phyloP scores from a whole-genome alignment of 164 flowering plant genomes.

The Saururus chinensis region DNA sequence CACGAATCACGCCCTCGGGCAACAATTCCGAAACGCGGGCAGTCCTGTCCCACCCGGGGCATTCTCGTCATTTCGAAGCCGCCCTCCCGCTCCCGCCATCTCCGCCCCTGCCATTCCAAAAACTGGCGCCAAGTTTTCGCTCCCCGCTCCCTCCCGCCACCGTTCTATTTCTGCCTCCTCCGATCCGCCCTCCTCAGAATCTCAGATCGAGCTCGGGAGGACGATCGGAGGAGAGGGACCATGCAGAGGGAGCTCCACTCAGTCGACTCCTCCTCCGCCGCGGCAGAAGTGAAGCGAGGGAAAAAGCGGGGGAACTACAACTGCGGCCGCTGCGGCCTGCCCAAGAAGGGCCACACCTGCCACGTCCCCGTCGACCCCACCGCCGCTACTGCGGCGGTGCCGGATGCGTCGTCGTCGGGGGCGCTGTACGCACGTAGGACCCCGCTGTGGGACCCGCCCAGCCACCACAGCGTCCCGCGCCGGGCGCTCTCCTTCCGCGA shows the following conservation, averaged over 20 bases:
- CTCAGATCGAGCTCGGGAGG: not conserved
- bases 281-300: constrained; percentile 20
- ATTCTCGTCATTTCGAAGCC: not conserved
- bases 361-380: constrained; percentile 6
- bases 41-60: not conserved
- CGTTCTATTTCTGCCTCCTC: not conserved
- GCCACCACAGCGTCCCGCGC: constrained; percentile 22
- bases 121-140: not conserved
- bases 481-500: constrained; percentile 69
- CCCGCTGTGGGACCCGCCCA: not conserved
- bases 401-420: constrained; percentile 7
- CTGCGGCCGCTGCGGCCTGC: constrained; percentile 88
- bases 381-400: constrained; percentile 11
- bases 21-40: not conserved
- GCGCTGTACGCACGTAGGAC: not conserved
- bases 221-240: not conserved
- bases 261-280: constrained; percentile 1
- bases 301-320: constrained; percentile 78
- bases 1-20: not conserved
- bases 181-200: not conserved
- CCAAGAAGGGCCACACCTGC: constrained; percentile 83
- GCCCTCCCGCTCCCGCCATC: not conserved
- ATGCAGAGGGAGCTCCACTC: not conserved
- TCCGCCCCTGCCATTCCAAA: not conserved
- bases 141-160: not conserved